A percentile compares a stretch with the other conserved stretches of the same genome.
Conservation (phyloP, 768 basidiomycete species). For the Imleria badia region DNA sequence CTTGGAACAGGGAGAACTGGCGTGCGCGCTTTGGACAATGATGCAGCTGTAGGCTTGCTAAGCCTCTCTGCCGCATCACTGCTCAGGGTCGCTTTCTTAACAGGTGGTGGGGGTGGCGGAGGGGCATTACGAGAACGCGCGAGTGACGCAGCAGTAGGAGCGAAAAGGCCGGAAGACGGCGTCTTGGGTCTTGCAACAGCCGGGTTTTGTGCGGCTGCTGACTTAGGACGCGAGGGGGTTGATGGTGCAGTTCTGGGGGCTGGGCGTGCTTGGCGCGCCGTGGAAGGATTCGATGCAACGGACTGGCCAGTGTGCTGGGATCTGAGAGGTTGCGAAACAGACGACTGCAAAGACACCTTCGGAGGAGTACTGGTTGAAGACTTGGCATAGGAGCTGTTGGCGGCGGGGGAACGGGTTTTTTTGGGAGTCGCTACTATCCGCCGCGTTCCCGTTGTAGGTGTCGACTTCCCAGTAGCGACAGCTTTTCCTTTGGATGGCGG, state of each 20-base stretch:
- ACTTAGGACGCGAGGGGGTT: slow-evolving; percentile 38
- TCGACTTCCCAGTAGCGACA: slow-evolving; percentile 18
- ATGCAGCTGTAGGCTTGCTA: slow-evolving; percentile 82
- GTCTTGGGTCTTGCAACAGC: slow-evolving; percentile 50
- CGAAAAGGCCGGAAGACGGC: slow-evolving; percentile 66
- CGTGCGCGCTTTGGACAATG: slow-evolving; percentile 60
- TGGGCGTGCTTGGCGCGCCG: slow-evolving; percentile 25
- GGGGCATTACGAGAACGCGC: slow-evolving; percentile 62
- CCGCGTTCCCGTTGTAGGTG: slow-evolving; percentile 22
- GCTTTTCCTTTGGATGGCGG: slow-evolving; percentile 24
- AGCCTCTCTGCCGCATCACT: slow-evolving; percentile 61
- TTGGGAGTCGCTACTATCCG: slow-evolving; percentile 22
- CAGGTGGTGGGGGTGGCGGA: slow-evolving; percentile 44
- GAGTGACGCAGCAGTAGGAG: slow-evolving; percentile 81
- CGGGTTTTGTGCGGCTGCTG: slow-evolving; percentile 26
- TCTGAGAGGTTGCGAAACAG: slow-evolving; percentile 37
- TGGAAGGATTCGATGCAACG: slow-evolving; percentile 32
- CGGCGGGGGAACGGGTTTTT: slow-evolving; percentile 30
- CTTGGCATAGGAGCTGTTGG: slow-evolving; percentile 20
- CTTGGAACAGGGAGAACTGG: slow-evolving; percentile 15
- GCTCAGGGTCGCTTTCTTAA: slow-evolving; percentile 55
- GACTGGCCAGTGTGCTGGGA: slow-evolving; percentile 45
- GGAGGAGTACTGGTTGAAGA: slow-evolving; percentile 26
- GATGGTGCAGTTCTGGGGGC: slow-evolving; percentile 31
- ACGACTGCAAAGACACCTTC: slow-evolving; percentile 34